Percentiles rank a stretch among this genome's conserved stretches.
Evolutionary conservation across 169 alveolate species (phyloP).

Genomic region (Miamiensis avidus): DNA sequence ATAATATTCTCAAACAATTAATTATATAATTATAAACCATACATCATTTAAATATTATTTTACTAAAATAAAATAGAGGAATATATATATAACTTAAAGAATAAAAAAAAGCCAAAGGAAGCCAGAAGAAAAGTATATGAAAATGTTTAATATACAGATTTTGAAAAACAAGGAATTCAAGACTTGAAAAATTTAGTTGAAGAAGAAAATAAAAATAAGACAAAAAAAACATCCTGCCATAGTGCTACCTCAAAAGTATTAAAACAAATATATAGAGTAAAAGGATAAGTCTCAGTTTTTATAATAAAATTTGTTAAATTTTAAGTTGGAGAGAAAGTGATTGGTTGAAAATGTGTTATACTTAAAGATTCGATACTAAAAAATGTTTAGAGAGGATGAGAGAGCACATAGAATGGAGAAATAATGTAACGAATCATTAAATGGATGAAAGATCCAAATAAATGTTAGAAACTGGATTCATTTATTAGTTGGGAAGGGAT

Average conservation of each 20-base stretch:
- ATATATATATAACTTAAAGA: background rate
- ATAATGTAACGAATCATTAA: background rate
- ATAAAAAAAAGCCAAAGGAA: background rate
- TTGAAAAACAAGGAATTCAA: constrained; percentile 16
- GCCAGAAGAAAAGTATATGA: constrained; percentile 28
- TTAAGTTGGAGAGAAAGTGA: constrained; percentile 27
- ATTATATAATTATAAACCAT: too few relatives aligned
- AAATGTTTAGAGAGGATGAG: constrained; percentile 14
- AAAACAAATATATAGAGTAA: background rate
- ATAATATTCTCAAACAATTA: too few relatives aligned
- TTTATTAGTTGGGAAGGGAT: constrained; percentile 24
- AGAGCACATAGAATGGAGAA: constrained; percentile 20
- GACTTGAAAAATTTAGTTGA: constrained; percentile 1
- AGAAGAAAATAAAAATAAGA: background rate
- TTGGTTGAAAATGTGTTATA: constrained; percentile 24
- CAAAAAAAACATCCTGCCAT: background rate
- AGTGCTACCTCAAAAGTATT: constrained; percentile 11
- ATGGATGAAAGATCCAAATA: constrained; percentile 18
- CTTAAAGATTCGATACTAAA: constrained; percentile 12
- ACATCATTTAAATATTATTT: too few relatives aligned
- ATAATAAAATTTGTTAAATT: background rate
- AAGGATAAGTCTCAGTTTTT: background rate
- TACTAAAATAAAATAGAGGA: too few relatives aligned
- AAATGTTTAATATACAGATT: constrained; percentile 3
- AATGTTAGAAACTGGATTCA: constrained; percentile 18